Evolutionary conservation across 495 filamentous ascomycete genomes (phyloP).

Genomic region (Aspergillus egyptiacus): DNA sequence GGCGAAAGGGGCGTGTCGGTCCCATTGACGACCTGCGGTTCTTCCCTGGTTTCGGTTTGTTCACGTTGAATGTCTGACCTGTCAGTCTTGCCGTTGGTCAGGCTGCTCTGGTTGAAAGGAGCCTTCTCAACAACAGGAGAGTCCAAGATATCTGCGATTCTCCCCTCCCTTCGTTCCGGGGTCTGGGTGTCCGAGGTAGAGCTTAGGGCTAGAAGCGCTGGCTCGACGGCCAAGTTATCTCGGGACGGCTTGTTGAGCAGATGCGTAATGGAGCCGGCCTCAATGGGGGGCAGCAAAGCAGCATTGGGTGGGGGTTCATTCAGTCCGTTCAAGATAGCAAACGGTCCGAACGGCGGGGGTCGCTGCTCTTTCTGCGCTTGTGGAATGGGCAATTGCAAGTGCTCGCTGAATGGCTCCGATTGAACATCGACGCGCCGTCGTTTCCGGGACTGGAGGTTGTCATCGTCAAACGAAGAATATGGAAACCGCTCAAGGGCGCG

Average conservation of each 20-base stretch:
- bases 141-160: constrained; percentile 35
- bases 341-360: constrained; percentile 45
- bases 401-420: constrained; percentile 43
- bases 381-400: constrained; percentile 46
- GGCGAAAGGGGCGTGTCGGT: constrained; percentile 32
- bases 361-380: constrained; percentile 43
- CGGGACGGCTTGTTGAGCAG: constrained; percentile 36
- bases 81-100: constrained; percentile 6
- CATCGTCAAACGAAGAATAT: constrained; percentile 40
- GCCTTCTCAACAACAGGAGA: constrained; percentile 26
- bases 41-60: not conserved
- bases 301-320: constrained; percentile 71
- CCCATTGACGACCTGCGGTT: constrained; percentile 15
- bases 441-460: constrained; percentile 35
- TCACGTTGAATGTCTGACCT: not conserved
- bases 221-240: constrained; percentile 22
- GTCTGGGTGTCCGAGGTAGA: constrained; percentile 23
- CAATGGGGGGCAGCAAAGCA: constrained; percentile 66
- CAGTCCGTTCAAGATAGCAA: constrained; percentile 66
- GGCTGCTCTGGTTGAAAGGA: constrained; percentile 5
- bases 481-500: constrained; percentile 42
- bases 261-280: constrained; percentile 44
- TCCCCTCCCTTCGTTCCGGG: constrained; percentile 31
- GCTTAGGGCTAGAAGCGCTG: constrained; percentile 20
- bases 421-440: constrained; percentile 39